Evolutionary conservation across 2,329 filamentous ascomycete genomes (phyloP).

Genomic region (Clonostachys chloroleuca): DNA sequence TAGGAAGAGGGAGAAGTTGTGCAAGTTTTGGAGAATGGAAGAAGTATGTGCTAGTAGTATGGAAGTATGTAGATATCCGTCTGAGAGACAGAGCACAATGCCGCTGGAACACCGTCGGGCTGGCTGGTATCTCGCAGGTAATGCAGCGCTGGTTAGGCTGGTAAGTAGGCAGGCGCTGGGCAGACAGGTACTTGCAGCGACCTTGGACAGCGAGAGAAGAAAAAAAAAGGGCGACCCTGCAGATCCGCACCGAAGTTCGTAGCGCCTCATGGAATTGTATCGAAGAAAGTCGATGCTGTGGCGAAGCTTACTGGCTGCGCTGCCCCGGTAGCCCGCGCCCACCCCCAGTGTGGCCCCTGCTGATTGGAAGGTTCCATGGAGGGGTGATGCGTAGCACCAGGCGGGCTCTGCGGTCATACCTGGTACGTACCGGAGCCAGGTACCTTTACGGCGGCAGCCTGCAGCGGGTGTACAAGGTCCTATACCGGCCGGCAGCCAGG

Average conservation of each 20-base stretch:
- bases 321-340: too few relatives aligned
- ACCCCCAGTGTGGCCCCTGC: too few relatives aligned
- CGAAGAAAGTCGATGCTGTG: slow-evolving; percentile 33
- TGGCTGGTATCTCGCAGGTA: not conserved
- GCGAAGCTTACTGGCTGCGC: too few relatives aligned
- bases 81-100: not conserved
- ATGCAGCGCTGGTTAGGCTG: not conserved
- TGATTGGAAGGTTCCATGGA: too few relatives aligned
- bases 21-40: not conserved
- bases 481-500: too few relatives aligned
- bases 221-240: slow-evolving; percentile 21
- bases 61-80: not conserved
- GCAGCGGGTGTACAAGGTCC: too few relatives aligned
- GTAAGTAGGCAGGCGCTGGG: not conserved
- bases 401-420: too few relatives aligned
- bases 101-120: not conserved
- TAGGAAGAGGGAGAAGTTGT: too few relatives aligned
- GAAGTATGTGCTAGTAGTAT: not conserved
- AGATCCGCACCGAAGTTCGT: slow-evolving; percentile 17
- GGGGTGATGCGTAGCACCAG: too few relatives aligned
- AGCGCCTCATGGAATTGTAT: slow-evolving; percentile 37
- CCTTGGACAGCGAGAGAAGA: slow-evolving; percentile 8
- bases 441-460: too few relatives aligned
- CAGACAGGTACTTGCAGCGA: slow-evolving; percentile 7
- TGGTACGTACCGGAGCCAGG: too few relatives aligned